Conservation (phyloP, 2,329 filamentous ascomycete species). For the Scortechinia acanthostroma region DNA sequence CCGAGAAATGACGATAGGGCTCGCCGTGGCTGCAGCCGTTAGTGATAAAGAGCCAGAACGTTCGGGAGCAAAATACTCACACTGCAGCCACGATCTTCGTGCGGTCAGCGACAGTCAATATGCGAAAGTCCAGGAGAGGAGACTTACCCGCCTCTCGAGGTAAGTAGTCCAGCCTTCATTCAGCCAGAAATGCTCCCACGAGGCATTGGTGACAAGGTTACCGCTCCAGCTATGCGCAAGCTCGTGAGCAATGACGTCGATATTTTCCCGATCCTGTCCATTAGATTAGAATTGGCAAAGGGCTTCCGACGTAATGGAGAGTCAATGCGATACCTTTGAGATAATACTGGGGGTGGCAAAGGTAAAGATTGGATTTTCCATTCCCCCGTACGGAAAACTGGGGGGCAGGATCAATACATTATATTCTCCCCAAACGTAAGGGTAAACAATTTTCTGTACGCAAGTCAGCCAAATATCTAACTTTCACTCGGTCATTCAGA, state of each 20-base stretch:
- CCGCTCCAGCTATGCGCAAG: slow-evolving; percentile 40
- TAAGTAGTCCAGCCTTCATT: slow-evolving; percentile 54
- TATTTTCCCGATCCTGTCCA: slow-evolving; percentile 48
- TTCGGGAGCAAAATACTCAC: neutral
- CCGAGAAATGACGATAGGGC: slow-evolving; percentile 54
- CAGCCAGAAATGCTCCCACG: slow-evolving; percentile 1
- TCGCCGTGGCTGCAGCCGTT: slow-evolving; percentile 38
- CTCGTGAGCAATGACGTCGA: slow-evolving; percentile 67
- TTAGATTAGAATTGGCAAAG: too few species aligned
- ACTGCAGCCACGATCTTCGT: slow-evolving; percentile 33
- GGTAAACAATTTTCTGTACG: slow-evolving; percentile 30
- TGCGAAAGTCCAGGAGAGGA: neutral
- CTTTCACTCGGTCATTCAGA: neutral
- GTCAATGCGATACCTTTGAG: slow-evolving; percentile 34
- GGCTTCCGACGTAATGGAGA: too few species aligned
- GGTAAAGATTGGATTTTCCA: slow-evolving; percentile 59
- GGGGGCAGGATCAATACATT: slow-evolving; percentile 37
- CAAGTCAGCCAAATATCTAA: neutral
- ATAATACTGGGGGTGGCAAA: slow-evolving; percentile 63
- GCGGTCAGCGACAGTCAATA: neutral
- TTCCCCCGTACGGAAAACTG: slow-evolving; percentile 37
- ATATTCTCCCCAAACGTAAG: slow-evolving; percentile 62
- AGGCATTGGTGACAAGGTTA: slow-evolving; percentile 23
- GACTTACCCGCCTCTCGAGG: slow-evolving; percentile 42
- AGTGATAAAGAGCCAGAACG: too few species aligned